Conservation (phyloP, 1,139 yeast species). For the Lipomyces yarrowii region DNA sequence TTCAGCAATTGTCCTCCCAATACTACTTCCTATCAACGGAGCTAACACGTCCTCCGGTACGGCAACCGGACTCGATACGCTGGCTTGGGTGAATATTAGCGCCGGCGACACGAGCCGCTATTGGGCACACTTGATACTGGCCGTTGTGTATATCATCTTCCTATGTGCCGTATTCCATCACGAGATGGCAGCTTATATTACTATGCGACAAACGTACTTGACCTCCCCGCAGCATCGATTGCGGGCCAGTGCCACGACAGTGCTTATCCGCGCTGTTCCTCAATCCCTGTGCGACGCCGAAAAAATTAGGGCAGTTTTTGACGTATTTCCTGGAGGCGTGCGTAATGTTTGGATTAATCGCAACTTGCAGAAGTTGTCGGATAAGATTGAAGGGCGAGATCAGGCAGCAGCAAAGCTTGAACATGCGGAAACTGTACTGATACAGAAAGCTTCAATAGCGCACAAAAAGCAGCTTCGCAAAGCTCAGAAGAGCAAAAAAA, state of each 20-base stretch:
- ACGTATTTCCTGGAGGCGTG: conserved; percentile 71
- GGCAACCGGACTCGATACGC: conserved; percentile 66
- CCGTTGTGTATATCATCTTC: conserved; percentile 77
- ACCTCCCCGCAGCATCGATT: conserved; percentile 59
- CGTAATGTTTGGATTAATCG: conserved; percentile 75
- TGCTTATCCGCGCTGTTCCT: conserved; percentile 79
- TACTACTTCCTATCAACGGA: conserved; percentile 82
- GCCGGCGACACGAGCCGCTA: conserved; percentile 57
- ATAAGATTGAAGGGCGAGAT: conserved; percentile 62
- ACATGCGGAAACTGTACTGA: conserved; percentile 58
- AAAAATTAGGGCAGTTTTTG: conserved; percentile 49
- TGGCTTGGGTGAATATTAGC: conserved; percentile 76
- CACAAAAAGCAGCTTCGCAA: conserved; percentile 34
- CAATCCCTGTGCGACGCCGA: conserved; percentile 63
- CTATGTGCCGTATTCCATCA: conserved; percentile 58
- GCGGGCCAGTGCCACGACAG: conserved; percentile 69
- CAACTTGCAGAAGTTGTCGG: conserved; percentile 59
- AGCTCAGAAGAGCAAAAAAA: conserved; percentile 30
- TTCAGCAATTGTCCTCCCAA: conserved; percentile 69
- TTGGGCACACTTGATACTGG: conserved; percentile 79
- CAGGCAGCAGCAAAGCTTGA: conserved; percentile 65
- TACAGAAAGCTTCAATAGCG: conserved; percentile 34
- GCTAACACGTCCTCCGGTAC: conserved; percentile 49
- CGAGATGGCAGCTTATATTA: conserved; percentile 76
- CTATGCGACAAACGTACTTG: conserved; percentile 77